Conservation (phyloP, 192 early-diverging fungal genomes). For the Umbelopsis ramanniana region DNA sequence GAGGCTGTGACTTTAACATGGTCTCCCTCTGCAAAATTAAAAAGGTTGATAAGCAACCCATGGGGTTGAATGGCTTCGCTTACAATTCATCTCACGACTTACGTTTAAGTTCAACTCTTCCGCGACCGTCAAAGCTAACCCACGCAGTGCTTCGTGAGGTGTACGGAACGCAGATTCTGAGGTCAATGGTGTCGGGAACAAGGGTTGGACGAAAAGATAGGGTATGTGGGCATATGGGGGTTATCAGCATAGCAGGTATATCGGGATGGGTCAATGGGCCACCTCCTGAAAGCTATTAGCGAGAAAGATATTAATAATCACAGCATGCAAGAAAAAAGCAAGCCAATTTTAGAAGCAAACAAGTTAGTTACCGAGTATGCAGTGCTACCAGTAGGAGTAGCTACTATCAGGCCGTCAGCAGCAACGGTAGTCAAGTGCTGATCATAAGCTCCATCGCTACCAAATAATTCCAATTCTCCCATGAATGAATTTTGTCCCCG, state of each 20-base stretch:
- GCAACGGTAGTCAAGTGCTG: slow-evolving; percentile 93
- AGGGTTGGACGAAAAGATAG: slow-evolving; percentile 97
- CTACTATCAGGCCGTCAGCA: slow-evolving; percentile 93
- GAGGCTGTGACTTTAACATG: slow-evolving; percentile 87
- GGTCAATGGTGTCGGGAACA: slow-evolving; percentile 89
- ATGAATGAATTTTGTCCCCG: slow-evolving; percentile 93
- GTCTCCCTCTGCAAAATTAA: slow-evolving; percentile 70
- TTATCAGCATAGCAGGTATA: slow-evolving; percentile 89
- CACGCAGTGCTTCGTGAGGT: slow-evolving; percentile 89
- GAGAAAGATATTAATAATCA: slow-evolving; percentile 31
- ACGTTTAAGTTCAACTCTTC: slow-evolving; percentile 85
- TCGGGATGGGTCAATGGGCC: slow-evolving; percentile 96
- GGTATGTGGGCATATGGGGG: slow-evolving; percentile 92
- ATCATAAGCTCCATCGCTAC: slow-evolving; percentile 61
- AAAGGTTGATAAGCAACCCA: slow-evolving; percentile 3
- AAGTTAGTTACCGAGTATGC: slow-evolving; percentile 69
- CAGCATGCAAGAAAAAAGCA: neutral
- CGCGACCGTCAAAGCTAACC: slow-evolving; percentile 94
- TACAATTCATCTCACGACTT: neutral
- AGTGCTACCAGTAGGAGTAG: slow-evolving; percentile 93
- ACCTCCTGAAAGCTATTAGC: slow-evolving; percentile 78
- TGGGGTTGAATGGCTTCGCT: neutral
- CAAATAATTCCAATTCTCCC: slow-evolving; percentile 85
- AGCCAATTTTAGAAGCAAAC: neutral
- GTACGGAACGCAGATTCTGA: slow-evolving; percentile 83